These are phyloP conservation scores for Craterostigma plantagineum DNA, from an alignment of 257 asterid species.

Conservation along the genomic window DNA sequence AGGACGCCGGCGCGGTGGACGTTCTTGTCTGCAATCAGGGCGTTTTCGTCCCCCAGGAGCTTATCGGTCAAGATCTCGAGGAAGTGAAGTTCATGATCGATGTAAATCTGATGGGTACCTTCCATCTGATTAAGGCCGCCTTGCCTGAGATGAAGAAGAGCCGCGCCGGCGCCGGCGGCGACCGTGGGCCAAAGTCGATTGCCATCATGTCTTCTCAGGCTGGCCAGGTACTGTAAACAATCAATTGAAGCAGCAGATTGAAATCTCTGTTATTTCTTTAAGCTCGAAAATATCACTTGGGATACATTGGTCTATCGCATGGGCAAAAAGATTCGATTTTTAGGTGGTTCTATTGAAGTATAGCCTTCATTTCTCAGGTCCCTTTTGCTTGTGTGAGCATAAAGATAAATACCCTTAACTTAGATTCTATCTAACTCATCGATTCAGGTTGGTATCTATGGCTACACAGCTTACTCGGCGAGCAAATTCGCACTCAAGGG, in stretches of 20 bases:
- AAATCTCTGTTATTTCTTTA: too few relatives aligned
- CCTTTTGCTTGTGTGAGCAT: not conserved
- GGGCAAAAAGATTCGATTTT: too few relatives aligned
- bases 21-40: slow-evolving; percentile 88
- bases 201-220: slow-evolving; percentile 96
- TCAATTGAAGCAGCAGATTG: too few relatives aligned
- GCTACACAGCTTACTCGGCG: slow-evolving; percentile 93
- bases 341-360: too few relatives aligned
- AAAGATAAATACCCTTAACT: too few relatives aligned
- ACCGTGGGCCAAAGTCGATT: slow-evolving; percentile 61
- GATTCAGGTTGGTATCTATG: slow-evolving; percentile 87
- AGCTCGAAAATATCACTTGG: too few relatives aligned
- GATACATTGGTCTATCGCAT: too few relatives aligned
- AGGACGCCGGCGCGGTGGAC: slow-evolving; percentile 66
- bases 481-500: slow-evolving; percentile 90
- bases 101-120: slow-evolving; percentile 74
- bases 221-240: slow-evolving; percentile 46
- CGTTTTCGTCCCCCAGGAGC: slow-evolving; percentile 53
- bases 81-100: slow-evolving; percentile 78
- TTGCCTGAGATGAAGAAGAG: slow-evolving; percentile 82
- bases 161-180: too few relatives aligned
- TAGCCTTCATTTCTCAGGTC: too few relatives aligned
- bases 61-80: slow-evolving; percentile 52
- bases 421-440: too few relatives aligned
- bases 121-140: slow-evolving; percentile 86